phyloP scores from a whole-genome alignment of 768 basidiomycete species.

The Boletus rufocinnamomeus region DNA sequence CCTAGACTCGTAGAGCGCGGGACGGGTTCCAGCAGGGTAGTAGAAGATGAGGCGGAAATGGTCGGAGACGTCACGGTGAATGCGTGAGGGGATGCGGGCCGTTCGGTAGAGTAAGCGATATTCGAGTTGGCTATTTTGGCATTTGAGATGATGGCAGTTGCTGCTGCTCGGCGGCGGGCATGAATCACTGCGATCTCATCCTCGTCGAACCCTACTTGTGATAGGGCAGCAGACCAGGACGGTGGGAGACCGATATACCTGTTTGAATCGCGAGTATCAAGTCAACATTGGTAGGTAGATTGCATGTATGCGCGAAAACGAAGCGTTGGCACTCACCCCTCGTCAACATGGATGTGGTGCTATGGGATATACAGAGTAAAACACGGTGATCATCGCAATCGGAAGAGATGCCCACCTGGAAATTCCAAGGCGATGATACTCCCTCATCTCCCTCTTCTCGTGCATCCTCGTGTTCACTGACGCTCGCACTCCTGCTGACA shows the following conservation, averaged over 20 bases:
- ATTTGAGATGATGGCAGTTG: slow-evolving; percentile 2
- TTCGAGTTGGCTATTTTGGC: slow-evolving; percentile 10
- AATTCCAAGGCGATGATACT: slow-evolving; percentile 74
- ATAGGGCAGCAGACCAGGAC: slow-evolving; percentile 66
- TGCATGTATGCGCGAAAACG: slow-evolving; percentile 3
- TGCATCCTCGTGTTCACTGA: slow-evolving; percentile 11
- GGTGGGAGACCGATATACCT: slow-evolving; percentile 71
- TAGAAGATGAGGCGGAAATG: slow-evolving; percentile 28
- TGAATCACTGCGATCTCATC: slow-evolving; percentile 68
- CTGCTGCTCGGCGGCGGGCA: slow-evolving; percentile 35
- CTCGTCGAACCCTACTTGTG: slow-evolving; percentile 62
- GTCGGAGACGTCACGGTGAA: neutral
- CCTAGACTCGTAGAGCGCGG: slow-evolving; percentile 31
- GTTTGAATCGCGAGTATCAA: neutral
- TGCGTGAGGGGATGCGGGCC: slow-evolving; percentile 22
- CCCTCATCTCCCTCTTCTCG: slow-evolving; percentile 50
- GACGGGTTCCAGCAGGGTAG: slow-evolving; percentile 18
- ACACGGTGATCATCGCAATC: neutral
- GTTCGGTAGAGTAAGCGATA: slow-evolving; percentile 2
- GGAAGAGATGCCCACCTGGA: slow-evolving; percentile 49
- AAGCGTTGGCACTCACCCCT: slow-evolving; percentile 50
- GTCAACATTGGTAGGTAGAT: neutral
- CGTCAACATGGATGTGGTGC: slow-evolving; percentile 82
- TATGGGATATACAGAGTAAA: slow-evolving; percentile 28
- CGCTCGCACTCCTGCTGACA: slow-evolving; percentile 14